Base-by-base conservation (phyloP, 2,329 filamentous ascomycete species). In the Botrytis porri region DNA sequence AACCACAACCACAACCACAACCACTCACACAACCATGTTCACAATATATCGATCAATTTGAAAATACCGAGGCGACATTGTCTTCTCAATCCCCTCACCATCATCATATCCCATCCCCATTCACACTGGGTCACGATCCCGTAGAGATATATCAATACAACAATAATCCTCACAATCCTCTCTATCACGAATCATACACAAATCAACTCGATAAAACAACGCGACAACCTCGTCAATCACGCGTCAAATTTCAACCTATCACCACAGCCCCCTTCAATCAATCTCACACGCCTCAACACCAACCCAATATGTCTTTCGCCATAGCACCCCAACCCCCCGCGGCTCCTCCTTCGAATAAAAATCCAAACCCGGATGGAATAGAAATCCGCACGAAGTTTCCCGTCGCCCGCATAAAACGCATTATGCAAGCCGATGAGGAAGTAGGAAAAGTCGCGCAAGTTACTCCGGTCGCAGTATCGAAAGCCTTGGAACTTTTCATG, bases 381-480 rank as follows among this genome's bases (percentile, higher is more conserved):
- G 82, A 94, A 61, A 94, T 99, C 78, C 93, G 90, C 83, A 98
- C 95, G 48, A 98, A 98, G 80, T 99, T 99, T 80, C 96, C 96
- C 1, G 97, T 97, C 45, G 96, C 96, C 22, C 89, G 96, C 75
- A 99, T 99, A 85, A 99, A 99, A 86, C 90, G 96, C 69, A 98
- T 99, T 80, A 98, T 99, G 96, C 96, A 99, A 84, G 95, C 95
- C 18, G 96, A 99, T 80, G 96, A 99, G 81, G 96, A 99, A 81
- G 95, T 99, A 0, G 96, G 96, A 75, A 99, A 99, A 84, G 96
- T 99, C 16, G 95, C 96, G 6, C 96, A 99, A 83, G 96, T 98
- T 75, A 98, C 96, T 0, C 95, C 95, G 25, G 97, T 97, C 73
- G 96, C 95, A 39, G 95, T 98, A 62, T 90, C 93, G 77, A 98